These are phyloP conservation scores for Apiospora koreana DNA, from an alignment of 2,329 filamentous ascomycete genomes.

Conservation along the genomic window DNA sequence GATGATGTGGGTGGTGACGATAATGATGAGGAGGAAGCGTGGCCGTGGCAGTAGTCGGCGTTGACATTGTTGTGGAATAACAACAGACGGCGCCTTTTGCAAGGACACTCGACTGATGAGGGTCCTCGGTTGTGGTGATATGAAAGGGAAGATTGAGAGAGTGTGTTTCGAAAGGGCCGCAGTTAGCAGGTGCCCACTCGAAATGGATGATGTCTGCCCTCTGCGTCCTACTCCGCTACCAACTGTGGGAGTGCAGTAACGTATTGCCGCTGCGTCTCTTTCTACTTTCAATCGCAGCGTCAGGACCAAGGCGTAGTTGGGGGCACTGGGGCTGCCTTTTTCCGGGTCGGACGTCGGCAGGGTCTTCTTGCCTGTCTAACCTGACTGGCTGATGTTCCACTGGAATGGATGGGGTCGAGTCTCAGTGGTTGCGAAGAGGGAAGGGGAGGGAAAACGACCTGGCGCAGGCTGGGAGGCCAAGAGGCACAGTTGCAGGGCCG, in stretches of 20 bases:
- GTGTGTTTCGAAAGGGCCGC: constrained; percentile 11
- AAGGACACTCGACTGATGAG: constrained; percentile 11
- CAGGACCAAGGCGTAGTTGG: neutral
- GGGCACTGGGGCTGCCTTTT: constrained; percentile 6
- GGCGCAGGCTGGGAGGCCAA: neutral
- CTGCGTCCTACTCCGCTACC: constrained; percentile 9
- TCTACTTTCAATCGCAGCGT: neutral
- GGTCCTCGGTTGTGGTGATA: constrained; percentile 6
- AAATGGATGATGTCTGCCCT: constrained; percentile 12
- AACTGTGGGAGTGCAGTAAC: neutral
- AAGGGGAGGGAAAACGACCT: neutral
- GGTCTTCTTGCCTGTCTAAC: neutral
- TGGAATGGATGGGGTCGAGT: constrained; percentile 3
- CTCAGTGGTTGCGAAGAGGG: neutral
- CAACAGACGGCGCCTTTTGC: constrained; percentile 10
- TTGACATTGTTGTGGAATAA: constrained; percentile 64
- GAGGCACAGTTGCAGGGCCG: constrained; percentile 4
- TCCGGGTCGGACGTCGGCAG: constrained; percentile 7
- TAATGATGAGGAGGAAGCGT: constrained; percentile 70
- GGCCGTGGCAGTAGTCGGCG: constrained; percentile 75
- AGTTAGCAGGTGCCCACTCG: constrained; percentile 8
- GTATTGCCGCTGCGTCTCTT: constrained; percentile 5
- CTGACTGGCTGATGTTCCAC: constrained; percentile 1
- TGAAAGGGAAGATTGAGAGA: constrained; percentile 10
- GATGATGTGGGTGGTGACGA: constrained; percentile 59